Base-by-base conservation (phyloP, 208 protist species). In the Naegleria lovaniensis region DNA sequence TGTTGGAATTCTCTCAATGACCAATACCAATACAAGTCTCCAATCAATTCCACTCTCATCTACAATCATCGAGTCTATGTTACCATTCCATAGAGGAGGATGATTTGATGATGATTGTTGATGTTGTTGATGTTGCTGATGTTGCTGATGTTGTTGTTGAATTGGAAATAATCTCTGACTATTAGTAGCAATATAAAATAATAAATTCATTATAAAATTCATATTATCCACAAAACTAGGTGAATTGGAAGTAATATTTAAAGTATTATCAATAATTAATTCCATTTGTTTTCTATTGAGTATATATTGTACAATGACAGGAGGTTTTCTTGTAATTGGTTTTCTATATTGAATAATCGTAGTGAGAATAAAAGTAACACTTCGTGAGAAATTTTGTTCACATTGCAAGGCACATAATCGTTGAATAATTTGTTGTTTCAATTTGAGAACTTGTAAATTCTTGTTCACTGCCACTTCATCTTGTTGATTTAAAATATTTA, bases 161-260 rank as follows among this genome's bases (percentile, higher is more conserved):
- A 19, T 22, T 29, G 22, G 3, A 33, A 79, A 79, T 79, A 79
- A 79, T 36, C 29, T 25, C 9, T 29, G 29, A 36, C 25, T 36
- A 79, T 79, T 79, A 29, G 19, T 79, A 36, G 67, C 19, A 79
- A 79, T 79, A 33, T 79, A 79, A 36, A 79, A 79, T 36, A 79
- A 36, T 33, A 79, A 79, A 79, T 79, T 79, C 67, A 79, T 79
- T 15, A 79, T 79, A 79, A 79, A 79, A 79, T 79, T 79, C 67
- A 79, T 79, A 79, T 79, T 79, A 79, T 79, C 67, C 9, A 79
- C 67, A 79, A 79, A 79, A 79, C 67, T 79, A 36, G 29, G 16
- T 36, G 67, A 29, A 79, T 79, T 79, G 7, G 67, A 79, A 36
- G 29, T 36, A 79, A 79, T 79, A 1, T 79, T 79, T 79, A 79